Evolutionary conservation across 805 yeast genomes (phyloP).

Genomic region (Barnettozyma salicaria): DNA sequence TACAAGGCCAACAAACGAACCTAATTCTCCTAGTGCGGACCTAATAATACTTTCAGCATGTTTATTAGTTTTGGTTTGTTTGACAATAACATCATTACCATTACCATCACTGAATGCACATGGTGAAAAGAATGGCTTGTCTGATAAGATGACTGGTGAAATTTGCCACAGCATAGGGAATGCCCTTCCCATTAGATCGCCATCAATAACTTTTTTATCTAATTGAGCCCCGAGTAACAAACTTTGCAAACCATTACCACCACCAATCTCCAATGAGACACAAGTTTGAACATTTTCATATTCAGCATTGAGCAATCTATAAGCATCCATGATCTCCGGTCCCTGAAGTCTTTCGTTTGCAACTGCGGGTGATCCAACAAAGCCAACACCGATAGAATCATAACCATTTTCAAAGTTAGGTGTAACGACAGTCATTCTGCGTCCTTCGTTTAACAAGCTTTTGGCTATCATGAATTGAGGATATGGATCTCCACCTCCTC

Average conservation of each 20-base stretch:
- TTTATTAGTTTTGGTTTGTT: slow-evolving; percentile 29
- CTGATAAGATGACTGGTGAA: slow-evolving; percentile 20
- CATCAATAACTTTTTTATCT: slow-evolving; percentile 30
- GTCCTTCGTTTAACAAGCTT: slow-evolving; percentile 32
- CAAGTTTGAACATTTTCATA: slow-evolving; percentile 30
- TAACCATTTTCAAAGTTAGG: slow-evolving; percentile 20
- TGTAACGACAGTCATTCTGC: slow-evolving; percentile 28
- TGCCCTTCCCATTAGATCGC: slow-evolving; percentile 34
- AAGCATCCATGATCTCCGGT: slow-evolving; percentile 32
- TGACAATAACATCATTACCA: slow-evolving; percentile 30
- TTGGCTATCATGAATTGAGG: slow-evolving; percentile 32
- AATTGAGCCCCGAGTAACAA: slow-evolving; percentile 27
- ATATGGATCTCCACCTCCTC: slow-evolving; percentile 48
- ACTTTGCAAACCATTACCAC: slow-evolving; percentile 35
- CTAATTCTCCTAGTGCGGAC: slow-evolving; percentile 38
- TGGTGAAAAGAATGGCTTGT: slow-evolving; percentile 22
- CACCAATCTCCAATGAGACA: slow-evolving; percentile 39
- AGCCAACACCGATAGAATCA: slow-evolving; percentile 29
- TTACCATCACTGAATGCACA: slow-evolving; percentile 35
- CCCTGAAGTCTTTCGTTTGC: slow-evolving; percentile 32
- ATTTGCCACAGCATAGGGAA: slow-evolving; percentile 30
- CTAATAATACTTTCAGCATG: slow-evolving; percentile 34
- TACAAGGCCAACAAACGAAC: slow-evolving; percentile 33
- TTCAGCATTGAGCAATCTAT: slow-evolving; percentile 23
- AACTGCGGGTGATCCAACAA: slow-evolving; percentile 21